Evolutionary conservation across 2,329 filamentous ascomycete species (phyloP), one percentile per base, ranked within the genome.

Genomic region (Ophiosphaerella narmari): DNA sequence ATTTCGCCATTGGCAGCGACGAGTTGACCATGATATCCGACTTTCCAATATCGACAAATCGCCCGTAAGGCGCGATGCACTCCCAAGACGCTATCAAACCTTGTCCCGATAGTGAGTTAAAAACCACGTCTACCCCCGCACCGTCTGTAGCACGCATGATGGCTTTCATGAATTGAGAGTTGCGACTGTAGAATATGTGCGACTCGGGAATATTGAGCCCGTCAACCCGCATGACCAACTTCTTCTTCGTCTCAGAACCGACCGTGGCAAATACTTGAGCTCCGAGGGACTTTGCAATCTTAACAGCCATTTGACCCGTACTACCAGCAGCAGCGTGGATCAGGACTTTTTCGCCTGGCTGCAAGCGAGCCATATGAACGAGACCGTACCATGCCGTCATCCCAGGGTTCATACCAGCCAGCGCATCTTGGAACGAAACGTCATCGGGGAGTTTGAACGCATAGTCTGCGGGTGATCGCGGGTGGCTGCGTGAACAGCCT

Each of bases 61-160:
- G 39, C 7, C 65, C 65, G 40, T 55, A 54, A 16, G 55, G 39
- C 0, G 78, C 78, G 2, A 82, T 63, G 39, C 76, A 79, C 5
- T 70, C 57, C 75, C 77, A 82, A 0, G 74, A 77, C 0, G 71
- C 71, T 2, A 57, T 57, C 1, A 74, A 52, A 5, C 55, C 39
- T 13, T 67, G 57, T 1, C 70, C 71, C 24, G 57, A 45, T 0
- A 63, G 37, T 1, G 52, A 51, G 52, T 74, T 74, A 3, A 63
- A 16, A 0, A 71, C 56, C 1, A 69, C 58, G 49, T 75, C 70
- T 5, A 73, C 60, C 11, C 72, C 72, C 7, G 53, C 46, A 13
- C 62, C 50, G 34, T 50, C 13, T 12, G 60, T 61, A n/a, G 49
- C 46, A 6, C 47, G 36, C 11, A 51, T 23, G 34, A 46, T 43